Evolutionary conservation across 2,329 filamentous ascomycete genomes (phyloP), one percentile per base, ranked within the genome.

Genomic region (Ophidiomyces ophidiicola): DNA sequence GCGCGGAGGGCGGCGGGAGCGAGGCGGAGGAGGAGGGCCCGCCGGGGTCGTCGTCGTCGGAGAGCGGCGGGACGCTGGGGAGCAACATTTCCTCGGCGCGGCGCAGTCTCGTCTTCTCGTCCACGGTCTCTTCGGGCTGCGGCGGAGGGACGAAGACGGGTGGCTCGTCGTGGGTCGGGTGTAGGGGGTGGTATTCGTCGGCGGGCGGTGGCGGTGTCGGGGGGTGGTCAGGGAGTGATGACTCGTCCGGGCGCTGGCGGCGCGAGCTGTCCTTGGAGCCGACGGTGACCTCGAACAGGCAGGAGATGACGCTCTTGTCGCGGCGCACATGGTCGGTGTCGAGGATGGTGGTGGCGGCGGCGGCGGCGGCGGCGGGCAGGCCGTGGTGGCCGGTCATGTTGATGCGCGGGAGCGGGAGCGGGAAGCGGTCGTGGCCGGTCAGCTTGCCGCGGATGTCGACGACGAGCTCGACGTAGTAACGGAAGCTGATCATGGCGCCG

Each of bases 401-500:
- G 34, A 71, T 59, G 29, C 67, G 70, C 6, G 71, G 72, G 12
- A 78, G 62, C n/a, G n/a, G n/a, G n/a, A n/a, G n/a, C n/a, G n/a
- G 36, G 48, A 74, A 72, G 29, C 77, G 71, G 51, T 85, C 80
- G 36, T 85, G 76, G n/a, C 75, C 76, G 1, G 79, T 75, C 28
- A 94, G 64, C 55, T 85, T 90, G 25, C 88, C 88, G 32, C 90
- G 87, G 0, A 96, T 70, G 55, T 98, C 90, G 15, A 94, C 76
- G 19, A 96, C 79, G 2, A 94, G 83, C 59, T 98, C 90, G 14
- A 94, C 72, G 49, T 87, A 83, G 54, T 98, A 96, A 49, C 80
- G 84, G 66, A 98, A 96, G 50, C 80, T 86, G 48, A 98, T 90
- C 78, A 96, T 90, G 23, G 83, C 80, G 3, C 88, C 86, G 0